Conservation (phyloP, 2,329 filamentous ascomycete species). For the Zopfia rhizophila region DNA sequence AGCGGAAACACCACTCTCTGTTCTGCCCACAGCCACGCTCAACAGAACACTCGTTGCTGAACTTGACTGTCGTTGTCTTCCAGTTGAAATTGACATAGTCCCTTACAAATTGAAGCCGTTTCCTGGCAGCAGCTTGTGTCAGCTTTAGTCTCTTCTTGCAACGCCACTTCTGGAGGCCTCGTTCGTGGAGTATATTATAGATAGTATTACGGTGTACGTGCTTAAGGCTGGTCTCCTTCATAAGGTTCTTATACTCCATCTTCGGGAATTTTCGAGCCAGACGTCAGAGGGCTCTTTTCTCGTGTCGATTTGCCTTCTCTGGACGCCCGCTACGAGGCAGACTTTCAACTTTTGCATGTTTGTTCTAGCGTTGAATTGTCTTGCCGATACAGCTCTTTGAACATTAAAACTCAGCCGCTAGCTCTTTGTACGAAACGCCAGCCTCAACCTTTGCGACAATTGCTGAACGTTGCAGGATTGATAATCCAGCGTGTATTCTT, state of each 20-base stretch:
- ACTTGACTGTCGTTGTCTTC: conserved; percentile 1
- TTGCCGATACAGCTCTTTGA: conserved; percentile 7
- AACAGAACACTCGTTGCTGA: conserved; percentile 9
- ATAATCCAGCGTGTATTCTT: conserved; percentile 2
- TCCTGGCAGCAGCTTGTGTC: too few species aligned
- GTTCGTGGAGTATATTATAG: too few species aligned
- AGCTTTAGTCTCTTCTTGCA: too few species aligned
- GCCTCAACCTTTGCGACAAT: conserved; percentile 11
- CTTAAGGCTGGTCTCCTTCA: too few species aligned
- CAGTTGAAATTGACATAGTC: too few species aligned
- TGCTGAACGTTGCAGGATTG: conserved; percentile 1
- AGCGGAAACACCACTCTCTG: not conserved
- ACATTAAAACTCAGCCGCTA: conserved; percentile 7
- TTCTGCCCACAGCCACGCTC: conserved; percentile 9
- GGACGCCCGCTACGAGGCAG: conserved; percentile 8
- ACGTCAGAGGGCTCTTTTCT: conserved; percentile 1
- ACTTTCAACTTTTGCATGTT: conserved; percentile 1
- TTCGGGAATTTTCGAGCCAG: conserved; percentile 5
- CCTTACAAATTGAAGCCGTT: too few species aligned
- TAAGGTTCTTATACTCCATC: conserved; percentile 9
- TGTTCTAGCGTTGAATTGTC: conserved; percentile 5
- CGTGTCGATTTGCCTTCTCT: conserved; percentile 2
- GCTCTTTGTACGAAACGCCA: conserved; percentile 1
- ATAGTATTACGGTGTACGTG: too few species aligned
- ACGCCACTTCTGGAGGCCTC: too few species aligned